Conservation (phyloP, 495 filamentous ascomycete species). For the Aspergillus carlsbadensis region DNA sequence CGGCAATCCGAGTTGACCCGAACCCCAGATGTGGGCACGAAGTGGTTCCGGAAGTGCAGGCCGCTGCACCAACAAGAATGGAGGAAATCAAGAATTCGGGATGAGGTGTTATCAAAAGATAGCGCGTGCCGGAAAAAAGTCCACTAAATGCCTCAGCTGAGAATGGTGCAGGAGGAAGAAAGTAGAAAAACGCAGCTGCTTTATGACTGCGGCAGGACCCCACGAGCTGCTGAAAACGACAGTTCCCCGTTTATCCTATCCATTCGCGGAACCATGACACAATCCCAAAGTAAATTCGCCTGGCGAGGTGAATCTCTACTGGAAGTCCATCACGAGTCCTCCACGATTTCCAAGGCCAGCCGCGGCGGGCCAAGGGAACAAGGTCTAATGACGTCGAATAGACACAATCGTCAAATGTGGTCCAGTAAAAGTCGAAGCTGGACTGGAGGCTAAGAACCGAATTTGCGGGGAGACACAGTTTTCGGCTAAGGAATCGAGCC, state of each 20-base stretch:
- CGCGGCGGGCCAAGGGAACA: slow-evolving; percentile 19
- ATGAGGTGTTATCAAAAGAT: slow-evolving; percentile 15
- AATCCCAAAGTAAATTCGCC: slow-evolving; percentile 6
- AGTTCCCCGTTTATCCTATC: background rate
- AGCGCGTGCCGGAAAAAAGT: slow-evolving; percentile 9
- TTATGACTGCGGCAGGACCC: slow-evolving; percentile 6
- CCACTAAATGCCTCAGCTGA: slow-evolving; percentile 2
- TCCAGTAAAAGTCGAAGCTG: background rate
- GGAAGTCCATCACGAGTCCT: background rate
- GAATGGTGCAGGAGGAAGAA: background rate
- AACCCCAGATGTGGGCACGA: slow-evolving; percentile 42
- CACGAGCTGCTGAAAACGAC: slow-evolving; percentile 12
- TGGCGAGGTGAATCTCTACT: background rate
- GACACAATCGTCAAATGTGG: slow-evolving; percentile 11
- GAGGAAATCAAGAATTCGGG: slow-evolving; percentile 13
- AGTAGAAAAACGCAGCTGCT: background rate
- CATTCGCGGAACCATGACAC: slow-evolving; percentile 15
- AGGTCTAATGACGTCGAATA: slow-evolving; percentile 25
- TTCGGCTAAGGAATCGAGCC: slow-evolving; percentile 16
- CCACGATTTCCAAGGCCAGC: background rate
- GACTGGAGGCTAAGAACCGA: slow-evolving; percentile 10
- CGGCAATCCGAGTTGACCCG: slow-evolving; percentile 40
- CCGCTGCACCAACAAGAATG: slow-evolving; percentile 24
- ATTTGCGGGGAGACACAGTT: slow-evolving; percentile 25
- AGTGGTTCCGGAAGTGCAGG: slow-evolving; percentile 32